Evolutionary conservation across 225 moss, liverwort and hornwort genomes (phyloP).

Genomic region (Pleurozium schreberi): DNA sequence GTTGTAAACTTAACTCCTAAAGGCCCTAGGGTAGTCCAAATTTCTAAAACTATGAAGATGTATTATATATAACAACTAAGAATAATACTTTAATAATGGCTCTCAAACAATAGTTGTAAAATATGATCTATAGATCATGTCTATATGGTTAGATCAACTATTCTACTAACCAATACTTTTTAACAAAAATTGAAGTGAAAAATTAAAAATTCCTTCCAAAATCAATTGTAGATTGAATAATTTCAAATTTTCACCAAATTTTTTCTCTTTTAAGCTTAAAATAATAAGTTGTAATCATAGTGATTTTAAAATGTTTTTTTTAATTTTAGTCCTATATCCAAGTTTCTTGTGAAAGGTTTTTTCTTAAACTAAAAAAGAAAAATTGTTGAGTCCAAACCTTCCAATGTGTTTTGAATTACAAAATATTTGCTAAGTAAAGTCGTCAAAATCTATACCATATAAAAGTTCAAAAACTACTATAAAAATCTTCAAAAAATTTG

Average conservation of each 20-base stretch:
- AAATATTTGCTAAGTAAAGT: neutral
- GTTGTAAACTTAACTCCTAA: neutral
- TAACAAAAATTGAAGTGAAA: neutral
- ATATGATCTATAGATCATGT: neutral
- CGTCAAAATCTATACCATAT: neutral
- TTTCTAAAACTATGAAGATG: neutral
- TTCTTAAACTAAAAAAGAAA: neutral
- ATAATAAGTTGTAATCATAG: accelerated
- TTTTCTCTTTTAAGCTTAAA: too few species aligned
- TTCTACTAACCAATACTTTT: neutral
- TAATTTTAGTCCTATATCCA: neutral
- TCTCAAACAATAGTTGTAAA: neutral
- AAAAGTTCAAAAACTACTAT: neutral
- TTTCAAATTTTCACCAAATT: too few species aligned
- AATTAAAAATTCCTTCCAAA: neutral
- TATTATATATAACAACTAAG: neutral
- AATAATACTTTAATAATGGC: neutral
- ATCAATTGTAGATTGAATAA: neutral
- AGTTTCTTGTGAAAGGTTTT: neutral
- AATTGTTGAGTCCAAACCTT: neutral
- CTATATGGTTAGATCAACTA: neutral
- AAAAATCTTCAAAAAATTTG: neutral
- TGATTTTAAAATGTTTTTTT: neutral
- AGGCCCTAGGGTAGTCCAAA: neutral
- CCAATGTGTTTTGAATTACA: neutral